Conservation (phyloP, 106 monocot species). For the Allium fistulosum region DNA sequence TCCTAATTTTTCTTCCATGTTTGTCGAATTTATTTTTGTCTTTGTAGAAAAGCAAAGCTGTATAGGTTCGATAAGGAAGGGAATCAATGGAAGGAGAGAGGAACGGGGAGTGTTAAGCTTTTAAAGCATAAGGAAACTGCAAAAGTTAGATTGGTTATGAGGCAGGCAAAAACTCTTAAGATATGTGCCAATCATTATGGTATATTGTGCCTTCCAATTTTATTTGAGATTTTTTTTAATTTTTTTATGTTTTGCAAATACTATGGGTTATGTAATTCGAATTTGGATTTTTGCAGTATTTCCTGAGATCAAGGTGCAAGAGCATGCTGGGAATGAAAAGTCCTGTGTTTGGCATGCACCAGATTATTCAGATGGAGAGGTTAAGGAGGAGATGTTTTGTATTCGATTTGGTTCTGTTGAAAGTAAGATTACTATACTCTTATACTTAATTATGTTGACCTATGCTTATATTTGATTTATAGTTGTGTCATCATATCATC, state of each 20-base stretch:
- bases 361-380: slow-evolving; percentile 89
- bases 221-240: not conserved
- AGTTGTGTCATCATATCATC: too few species aligned
- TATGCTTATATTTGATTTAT: too few species aligned
- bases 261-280: not conserved
- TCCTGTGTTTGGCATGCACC: slow-evolving; percentile 97
- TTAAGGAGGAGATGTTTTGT: slow-evolving; percentile 89
- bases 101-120: slow-evolving; percentile 75
- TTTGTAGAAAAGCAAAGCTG: slow-evolving; percentile 78
- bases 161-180: slow-evolving; percentile 94
- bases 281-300: slow-evolving; percentile 30
- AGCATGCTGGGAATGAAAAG: slow-evolving; percentile 87
- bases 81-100: slow-evolving; percentile 95
- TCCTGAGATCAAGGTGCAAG: slow-evolving; percentile 62
- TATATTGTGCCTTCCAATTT: slow-evolving; percentile 2
- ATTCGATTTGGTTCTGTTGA: slow-evolving; percentile 89
- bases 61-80: slow-evolving; percentile 90
- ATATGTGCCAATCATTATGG: slow-evolving; percentile 94
- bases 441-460: not conserved
- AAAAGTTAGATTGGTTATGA: slow-evolving; percentile 90
- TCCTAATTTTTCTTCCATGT: not conserved
- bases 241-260: not conserved
- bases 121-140: slow-evolving; percentile 72
- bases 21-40: not conserved
- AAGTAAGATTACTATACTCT: slow-evolving; percentile 33